Conservation (phyloP, 1,284 basidiomycete species). For the Mycocalia duriaeana region DNA sequence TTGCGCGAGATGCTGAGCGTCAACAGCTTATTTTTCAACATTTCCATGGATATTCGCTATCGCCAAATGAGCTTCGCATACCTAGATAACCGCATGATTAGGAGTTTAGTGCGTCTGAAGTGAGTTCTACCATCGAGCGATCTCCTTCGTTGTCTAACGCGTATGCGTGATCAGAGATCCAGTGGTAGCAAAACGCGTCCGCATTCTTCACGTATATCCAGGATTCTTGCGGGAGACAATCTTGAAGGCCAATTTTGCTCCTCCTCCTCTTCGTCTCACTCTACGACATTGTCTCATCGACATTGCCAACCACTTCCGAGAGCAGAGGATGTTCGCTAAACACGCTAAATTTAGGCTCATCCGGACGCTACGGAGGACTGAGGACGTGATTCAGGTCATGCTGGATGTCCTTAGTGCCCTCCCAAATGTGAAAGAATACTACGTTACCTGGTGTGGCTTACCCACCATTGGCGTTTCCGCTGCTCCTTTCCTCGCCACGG, state of each 20-base stretch:
- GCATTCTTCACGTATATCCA: constrained; percentile 38
- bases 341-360: constrained; percentile 23
- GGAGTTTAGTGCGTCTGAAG: constrained; percentile 34
- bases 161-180: constrained; percentile 30
- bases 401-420: constrained; percentile 34
- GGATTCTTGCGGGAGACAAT: constrained; percentile 36
- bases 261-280: constrained; percentile 13
- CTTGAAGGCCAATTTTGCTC: constrained; percentile 9
- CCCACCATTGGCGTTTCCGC: constrained; percentile 27
- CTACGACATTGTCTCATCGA: constrained; percentile 21
- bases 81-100: constrained; percentile 34
- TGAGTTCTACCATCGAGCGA: constrained; percentile 20
- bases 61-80: constrained; percentile 40
- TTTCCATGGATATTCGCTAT: constrained; percentile 40
- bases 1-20: constrained; percentile 32
- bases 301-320: constrained; percentile 28
- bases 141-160: background rate
- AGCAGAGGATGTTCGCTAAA: constrained; percentile 23
- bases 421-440: constrained; percentile 37
- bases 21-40: constrained; percentile 37
- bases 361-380: constrained; percentile 25
- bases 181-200: constrained; percentile 36
- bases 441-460: constrained; percentile 39
- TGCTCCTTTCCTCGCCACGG: constrained; percentile 29
- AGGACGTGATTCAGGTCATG: constrained; percentile 33